These are phyloP conservation scores for Silybum marianum DNA, from an alignment of 129 eudicot species.

Conservation along the genomic window DNA sequence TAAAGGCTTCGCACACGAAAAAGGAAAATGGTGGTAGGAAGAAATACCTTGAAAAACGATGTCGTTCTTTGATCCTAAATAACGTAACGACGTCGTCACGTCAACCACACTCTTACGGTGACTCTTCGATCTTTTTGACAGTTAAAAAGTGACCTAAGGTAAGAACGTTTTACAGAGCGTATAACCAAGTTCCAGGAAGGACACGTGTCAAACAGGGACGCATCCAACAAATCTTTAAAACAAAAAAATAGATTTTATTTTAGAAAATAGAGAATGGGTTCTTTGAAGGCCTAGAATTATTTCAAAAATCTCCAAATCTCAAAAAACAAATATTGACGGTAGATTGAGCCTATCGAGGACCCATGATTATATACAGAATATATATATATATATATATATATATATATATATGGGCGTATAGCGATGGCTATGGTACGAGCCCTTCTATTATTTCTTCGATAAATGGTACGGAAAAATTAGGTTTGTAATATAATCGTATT, in stretches of 20 bases:
- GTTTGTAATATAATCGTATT: too few relatives aligned
- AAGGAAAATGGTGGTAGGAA: slow-evolving; percentile 16
- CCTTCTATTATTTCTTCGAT: too few relatives aligned
- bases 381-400: too few relatives aligned
- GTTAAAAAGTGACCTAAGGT: slow-evolving; percentile 20
- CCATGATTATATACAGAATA: too few relatives aligned
- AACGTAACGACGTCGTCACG: slow-evolving; percentile 16
- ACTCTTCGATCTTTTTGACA: not conserved
- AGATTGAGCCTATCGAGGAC: too few relatives aligned
- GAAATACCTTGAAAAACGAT: slow-evolving; percentile 25
- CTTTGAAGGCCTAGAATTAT: too few relatives aligned
- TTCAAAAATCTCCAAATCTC: too few relatives aligned
- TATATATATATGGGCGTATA: too few relatives aligned
- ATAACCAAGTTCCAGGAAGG: slow-evolving; percentile 8
- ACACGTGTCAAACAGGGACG: slow-evolving; percentile 1
- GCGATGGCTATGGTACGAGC: too few relatives aligned
- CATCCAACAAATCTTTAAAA: not conserved
- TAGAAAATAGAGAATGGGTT: too few relatives aligned
- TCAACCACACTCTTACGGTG: not conserved
- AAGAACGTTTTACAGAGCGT: slow-evolving; percentile 11
- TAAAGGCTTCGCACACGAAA: not conserved
- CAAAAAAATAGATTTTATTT: not conserved
- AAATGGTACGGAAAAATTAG: too few relatives aligned
- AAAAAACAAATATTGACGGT: too few relatives aligned
- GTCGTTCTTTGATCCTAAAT: slow-evolving; percentile 6